phyloP scores from a whole-genome alignment of 495 filamentous ascomycete species.

The Lasiosphaeria hispida region DNA sequence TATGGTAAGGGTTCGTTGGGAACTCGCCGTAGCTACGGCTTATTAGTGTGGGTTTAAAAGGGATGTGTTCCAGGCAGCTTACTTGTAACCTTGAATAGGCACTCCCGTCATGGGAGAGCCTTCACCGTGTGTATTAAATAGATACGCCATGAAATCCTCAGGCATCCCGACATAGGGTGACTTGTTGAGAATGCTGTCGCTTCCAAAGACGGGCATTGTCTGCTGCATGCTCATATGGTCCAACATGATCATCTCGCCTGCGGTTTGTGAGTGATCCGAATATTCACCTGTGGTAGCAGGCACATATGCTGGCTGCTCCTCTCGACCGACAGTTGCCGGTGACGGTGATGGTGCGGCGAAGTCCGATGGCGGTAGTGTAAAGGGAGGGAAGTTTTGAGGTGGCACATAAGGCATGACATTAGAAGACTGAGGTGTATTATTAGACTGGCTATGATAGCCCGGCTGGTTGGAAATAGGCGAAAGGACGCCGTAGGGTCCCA shows the following conservation, averaged over 20 bases:
- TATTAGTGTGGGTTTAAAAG: constrained; percentile 20
- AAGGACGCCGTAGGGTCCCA: constrained; percentile 47
- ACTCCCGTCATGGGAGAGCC: constrained; percentile 46
- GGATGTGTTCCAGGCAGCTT: constrained; percentile 20
- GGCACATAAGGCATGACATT: constrained; percentile 42
- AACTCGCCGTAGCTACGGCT: constrained; percentile 48
- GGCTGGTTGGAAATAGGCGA: constrained; percentile 49
- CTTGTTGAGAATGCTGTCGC: constrained; percentile 70
- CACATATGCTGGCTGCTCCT: constrained; percentile 35
- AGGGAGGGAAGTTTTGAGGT: constrained; percentile 53
- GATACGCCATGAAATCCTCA: constrained; percentile 87
- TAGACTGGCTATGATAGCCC: constrained; percentile 46
- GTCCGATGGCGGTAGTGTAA: constrained; percentile 55
- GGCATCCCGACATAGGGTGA: constrained; percentile 83
- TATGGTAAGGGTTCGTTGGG: constrained; percentile 43
- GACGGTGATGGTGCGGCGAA: constrained; percentile 40
- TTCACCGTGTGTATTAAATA: constrained; percentile 68
- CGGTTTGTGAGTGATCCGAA: constrained; percentile 45
- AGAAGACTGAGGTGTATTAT: constrained; percentile 43
- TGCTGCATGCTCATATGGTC: constrained; percentile 66
- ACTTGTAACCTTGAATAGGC: constrained; percentile 52
- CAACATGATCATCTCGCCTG: constrained; percentile 55
- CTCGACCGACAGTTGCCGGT: constrained; percentile 25
- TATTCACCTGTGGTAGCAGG: constrained; percentile 43
- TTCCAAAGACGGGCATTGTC: constrained; percentile 80